phyloP scores from a whole-genome alignment of 1,284 basidiomycete genomes.

The Tilletia setariae region DNA sequence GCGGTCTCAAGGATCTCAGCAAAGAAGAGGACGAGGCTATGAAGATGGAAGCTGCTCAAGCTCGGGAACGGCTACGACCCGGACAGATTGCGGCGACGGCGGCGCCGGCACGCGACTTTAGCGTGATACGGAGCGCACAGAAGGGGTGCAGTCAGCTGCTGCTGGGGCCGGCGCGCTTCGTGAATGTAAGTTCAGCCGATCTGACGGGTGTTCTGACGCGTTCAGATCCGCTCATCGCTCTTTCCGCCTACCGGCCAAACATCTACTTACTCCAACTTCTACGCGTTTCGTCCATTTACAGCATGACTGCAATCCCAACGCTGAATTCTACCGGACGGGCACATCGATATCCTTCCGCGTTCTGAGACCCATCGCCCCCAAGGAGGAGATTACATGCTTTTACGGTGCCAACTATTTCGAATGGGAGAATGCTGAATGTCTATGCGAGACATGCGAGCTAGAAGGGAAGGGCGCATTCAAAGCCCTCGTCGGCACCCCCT shows the following conservation, averaged over 20 bases:
- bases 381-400: conserved; percentile 73
- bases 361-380: conserved; percentile 71
- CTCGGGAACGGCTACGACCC: neutral
- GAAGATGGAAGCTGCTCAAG: conserved; percentile 69
- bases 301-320: conserved; percentile 89
- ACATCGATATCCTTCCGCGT: conserved; percentile 84
- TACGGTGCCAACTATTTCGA: conserved; percentile 67
- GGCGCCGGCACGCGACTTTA: conserved; percentile 67
- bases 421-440: conserved; percentile 75
- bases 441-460: conserved; percentile 84
- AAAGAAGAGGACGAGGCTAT: conserved; percentile 54
- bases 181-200: conserved; percentile 69
- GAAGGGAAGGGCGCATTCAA: conserved; percentile 63
- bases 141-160: conserved; percentile 88
- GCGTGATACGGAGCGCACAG: conserved; percentile 81
- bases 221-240: neutral
- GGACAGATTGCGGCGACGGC: conserved; percentile 16
- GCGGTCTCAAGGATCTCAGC: conserved; percentile 53
- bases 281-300: conserved; percentile 47
- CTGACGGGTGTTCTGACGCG: neutral
- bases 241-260: conserved; percentile 21
- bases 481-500: neutral
- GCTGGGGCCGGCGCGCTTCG: conserved; percentile 86
- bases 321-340: conserved; percentile 78
- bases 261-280: neutral